These are phyloP conservation scores for Amylocarpus encephaloides DNA, from an alignment of 2,329 filamentous ascomycete species.

Conservation along the genomic window DNA sequence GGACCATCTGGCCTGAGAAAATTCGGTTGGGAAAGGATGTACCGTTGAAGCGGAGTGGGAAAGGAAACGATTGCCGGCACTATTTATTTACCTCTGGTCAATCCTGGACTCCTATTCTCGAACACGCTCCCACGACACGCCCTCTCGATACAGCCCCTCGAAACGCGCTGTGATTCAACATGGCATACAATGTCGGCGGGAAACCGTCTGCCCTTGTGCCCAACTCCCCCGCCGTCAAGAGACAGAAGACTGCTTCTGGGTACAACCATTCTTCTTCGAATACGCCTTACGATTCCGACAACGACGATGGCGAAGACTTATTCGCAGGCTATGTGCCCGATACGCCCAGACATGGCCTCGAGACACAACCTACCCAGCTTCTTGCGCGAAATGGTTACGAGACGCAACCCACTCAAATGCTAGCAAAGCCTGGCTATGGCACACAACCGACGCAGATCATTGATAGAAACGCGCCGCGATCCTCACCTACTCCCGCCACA, in stretches of 20 bases:
- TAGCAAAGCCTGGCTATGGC: not conserved
- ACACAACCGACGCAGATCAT: slow-evolving; percentile 5
- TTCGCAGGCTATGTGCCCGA: slow-evolving; percentile 39
- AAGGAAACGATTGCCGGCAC: not conserved
- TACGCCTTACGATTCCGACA: slow-evolving; percentile 33
- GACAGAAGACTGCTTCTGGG: slow-evolving; percentile 29
- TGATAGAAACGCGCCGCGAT: not conserved
- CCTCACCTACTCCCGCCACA: slow-evolving; percentile 1
- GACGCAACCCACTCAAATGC: slow-evolving; percentile 13
- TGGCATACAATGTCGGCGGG: slow-evolving; percentile 18
- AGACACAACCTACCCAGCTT: slow-evolving; percentile 39
- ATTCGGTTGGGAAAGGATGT: too few species aligned
- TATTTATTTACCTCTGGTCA: not conserved
- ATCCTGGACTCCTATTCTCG: not conserved
- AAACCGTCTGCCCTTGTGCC: slow-evolving; percentile 8
- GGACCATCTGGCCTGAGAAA: too few species aligned
- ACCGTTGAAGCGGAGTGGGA: not conserved
- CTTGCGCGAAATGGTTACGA: slow-evolving; percentile 17
- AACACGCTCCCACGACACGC: too few species aligned
- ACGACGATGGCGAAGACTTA: slow-evolving; percentile 41
- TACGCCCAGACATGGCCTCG: slow-evolving; percentile 29
- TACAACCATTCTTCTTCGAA: slow-evolving; percentile 28
- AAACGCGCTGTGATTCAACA: slow-evolving; percentile 1
- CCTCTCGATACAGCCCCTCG: too few species aligned
- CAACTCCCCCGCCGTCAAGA: slow-evolving; percentile 27